A percentile compares a stretch with the other conserved stretches of the same genome.
Conservation (phyloP, 257 asterid genomes). For the Coffea eugenioides region DNA sequence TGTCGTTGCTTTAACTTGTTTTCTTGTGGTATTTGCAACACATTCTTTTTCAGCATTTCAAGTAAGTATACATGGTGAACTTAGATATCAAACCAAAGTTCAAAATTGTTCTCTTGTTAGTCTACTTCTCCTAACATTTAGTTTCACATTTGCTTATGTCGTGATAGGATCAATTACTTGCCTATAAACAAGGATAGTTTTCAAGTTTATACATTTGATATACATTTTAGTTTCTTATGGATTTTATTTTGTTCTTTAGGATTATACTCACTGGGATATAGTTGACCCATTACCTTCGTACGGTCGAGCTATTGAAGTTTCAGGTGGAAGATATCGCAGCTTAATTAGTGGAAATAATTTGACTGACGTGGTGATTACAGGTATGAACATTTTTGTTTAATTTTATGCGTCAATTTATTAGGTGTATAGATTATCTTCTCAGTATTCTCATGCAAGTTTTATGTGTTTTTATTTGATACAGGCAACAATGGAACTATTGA, state of each 20-base stretch:
- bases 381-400: slow-evolving; percentile 18
- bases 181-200: not conserved
- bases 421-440: not conserved
- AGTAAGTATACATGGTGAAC: not conserved
- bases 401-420: not conserved
- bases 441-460: not conserved
- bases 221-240: not conserved
- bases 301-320: slow-evolving; percentile 45
- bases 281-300: slow-evolving; percentile 48
- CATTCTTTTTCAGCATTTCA: not conserved
- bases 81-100: no score
- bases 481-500: slow-evolving; percentile 95
- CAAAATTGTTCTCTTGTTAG: not conserved
- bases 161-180: not conserved
- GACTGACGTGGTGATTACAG: slow-evolving; percentile 49
- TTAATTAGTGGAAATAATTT: slow-evolving; percentile 40
- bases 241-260: slow-evolving; percentile 24
- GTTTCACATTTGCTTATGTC: not conserved
- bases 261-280: slow-evolving; percentile 37
- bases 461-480: slow-evolving; percentile 16
- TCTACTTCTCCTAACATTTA: not conserved
- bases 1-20: not conserved
- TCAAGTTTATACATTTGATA: not conserved
- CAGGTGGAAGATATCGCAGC: slow-evolving; percentile 45
- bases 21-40: not conserved